These are phyloP conservation scores for Xylaria telfairii DNA, from an alignment of 495 filamentous ascomycete genomes.

Conservation along the genomic window DNA sequence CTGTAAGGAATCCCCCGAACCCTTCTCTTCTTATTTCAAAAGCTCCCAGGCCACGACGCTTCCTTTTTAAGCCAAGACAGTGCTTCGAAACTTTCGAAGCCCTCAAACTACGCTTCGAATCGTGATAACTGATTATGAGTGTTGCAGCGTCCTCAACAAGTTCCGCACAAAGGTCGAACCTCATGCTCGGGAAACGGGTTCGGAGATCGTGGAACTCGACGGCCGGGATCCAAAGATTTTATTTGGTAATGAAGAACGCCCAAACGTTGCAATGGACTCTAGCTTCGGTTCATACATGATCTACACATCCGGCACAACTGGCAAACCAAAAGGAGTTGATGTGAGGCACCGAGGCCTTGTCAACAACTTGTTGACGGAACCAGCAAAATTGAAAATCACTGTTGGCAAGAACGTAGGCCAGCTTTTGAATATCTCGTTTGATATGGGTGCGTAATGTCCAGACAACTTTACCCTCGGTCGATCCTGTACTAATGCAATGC, in stretches of 20 bases:
- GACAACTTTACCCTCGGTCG: not conserved
- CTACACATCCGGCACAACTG: conserved; percentile 52
- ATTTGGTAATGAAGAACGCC: conserved; percentile 29
- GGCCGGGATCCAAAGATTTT: not conserved
- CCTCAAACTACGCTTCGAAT: no score
- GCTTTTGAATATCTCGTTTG: conserved; percentile 47
- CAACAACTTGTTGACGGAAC: conserved; percentile 40
- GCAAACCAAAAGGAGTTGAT: conserved; percentile 49
- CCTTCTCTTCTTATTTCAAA: no score
- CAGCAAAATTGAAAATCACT: conserved; percentile 42
- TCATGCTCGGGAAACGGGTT: conserved; percentile 6
- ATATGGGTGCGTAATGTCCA: conserved; percentile 43
- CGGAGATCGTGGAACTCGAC: conserved; percentile 28
- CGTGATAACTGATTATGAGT: no score
- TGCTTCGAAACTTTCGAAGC: no score
- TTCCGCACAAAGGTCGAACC: conserved; percentile 27
- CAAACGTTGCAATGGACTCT: conserved; percentile 29
- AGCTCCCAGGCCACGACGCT: no score
- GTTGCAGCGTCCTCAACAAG: no score
- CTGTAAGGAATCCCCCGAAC: no score
- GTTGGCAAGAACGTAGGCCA: conserved; percentile 46
- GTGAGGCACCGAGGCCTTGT: conserved; percentile 43
- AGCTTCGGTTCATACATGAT: conserved; percentile 49
- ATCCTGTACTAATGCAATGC: conserved; percentile 13
- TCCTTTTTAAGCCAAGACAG: no score